phyloP scores from a whole-genome alignment of 768 basidiomycete species.

The Podaxis sp. region DNA sequence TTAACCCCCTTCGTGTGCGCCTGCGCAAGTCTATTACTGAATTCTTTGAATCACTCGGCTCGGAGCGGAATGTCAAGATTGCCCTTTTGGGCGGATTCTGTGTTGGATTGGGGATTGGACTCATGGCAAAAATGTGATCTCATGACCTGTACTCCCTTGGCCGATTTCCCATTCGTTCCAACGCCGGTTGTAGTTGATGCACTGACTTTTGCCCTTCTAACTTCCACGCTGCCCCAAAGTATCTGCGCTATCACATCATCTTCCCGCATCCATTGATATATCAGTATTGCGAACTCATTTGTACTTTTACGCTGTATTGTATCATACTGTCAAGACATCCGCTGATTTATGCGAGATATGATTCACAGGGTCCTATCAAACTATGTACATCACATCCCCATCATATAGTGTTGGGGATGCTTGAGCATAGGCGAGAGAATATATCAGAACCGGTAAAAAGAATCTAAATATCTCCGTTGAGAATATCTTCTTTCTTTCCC shows the following conservation, averaged over 20 bases:
- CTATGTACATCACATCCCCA: not conserved
- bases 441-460: not conserved
- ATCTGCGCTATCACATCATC: not conserved
- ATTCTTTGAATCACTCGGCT: conserved; percentile 19
- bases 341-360: not conserved
- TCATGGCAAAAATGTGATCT: conserved; percentile 1
- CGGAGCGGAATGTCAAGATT: conserved; percentile 27
- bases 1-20: conserved; percentile 41
- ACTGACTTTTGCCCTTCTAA: not conserved
- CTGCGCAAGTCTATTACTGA: conserved; percentile 24
- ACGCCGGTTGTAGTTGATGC: not conserved
- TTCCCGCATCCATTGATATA: not conserved
- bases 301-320: not conserved
- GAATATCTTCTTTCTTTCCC: conserved; percentile 27
- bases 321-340: not conserved
- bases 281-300: not conserved
- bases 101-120: conserved; percentile 36
- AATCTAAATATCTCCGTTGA: conserved; percentile 21
- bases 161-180: not conserved
- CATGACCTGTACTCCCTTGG: not conserved
- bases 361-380: not conserved
- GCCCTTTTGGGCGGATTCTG: conserved; percentile 38
- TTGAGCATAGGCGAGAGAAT: not conserved
- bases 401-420: not conserved
- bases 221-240: not conserved